A percentile compares a stretch with the other conserved stretches of the same genome.
phyloP scores from a whole-genome alignment of 2,329 filamentous ascomycete genomes.

The Ceratocystis ficicola region DNA sequence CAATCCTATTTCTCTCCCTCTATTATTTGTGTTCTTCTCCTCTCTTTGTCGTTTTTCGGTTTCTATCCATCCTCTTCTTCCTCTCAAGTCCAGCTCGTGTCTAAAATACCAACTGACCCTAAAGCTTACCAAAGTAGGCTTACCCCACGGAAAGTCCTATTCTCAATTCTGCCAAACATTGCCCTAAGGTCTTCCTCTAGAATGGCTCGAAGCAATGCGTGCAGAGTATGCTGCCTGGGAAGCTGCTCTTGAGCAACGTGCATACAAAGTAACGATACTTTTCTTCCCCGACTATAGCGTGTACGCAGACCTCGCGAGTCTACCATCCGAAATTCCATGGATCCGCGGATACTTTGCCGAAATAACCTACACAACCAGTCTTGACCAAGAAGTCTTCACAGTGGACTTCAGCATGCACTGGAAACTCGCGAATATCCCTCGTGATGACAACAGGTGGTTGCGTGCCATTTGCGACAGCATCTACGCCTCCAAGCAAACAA shows the following conservation, averaged over 20 bases:
- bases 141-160: neutral
- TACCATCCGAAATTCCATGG: neutral
- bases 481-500: conserved; percentile 19
- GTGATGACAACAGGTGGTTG: conserved; percentile 21
- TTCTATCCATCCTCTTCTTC: neutral
- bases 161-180: neutral
- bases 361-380: conserved; percentile 1
- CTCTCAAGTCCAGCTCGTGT: neutral
- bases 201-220: neutral
- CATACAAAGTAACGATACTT: no score
- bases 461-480: conserved; percentile 17
- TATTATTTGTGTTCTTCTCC: neutral
- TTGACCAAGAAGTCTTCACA: conserved; percentile 24
- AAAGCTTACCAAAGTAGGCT: neutral
- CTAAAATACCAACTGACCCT: neutral
- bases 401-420: conserved; percentile 24
- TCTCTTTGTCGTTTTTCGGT: neutral
- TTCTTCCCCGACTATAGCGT: no score
- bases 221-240: neutral
- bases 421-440: conserved; percentile 23
- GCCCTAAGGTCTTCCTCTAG: neutral
- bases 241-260: neutral
- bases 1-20: no score
- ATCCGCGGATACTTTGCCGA: neutral
- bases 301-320: neutral